Percentiles rank a stretch among this genome's conserved stretches.
Conservation (phyloP, 345 rosid species). For the Sisymbrium altissimum region DNA sequence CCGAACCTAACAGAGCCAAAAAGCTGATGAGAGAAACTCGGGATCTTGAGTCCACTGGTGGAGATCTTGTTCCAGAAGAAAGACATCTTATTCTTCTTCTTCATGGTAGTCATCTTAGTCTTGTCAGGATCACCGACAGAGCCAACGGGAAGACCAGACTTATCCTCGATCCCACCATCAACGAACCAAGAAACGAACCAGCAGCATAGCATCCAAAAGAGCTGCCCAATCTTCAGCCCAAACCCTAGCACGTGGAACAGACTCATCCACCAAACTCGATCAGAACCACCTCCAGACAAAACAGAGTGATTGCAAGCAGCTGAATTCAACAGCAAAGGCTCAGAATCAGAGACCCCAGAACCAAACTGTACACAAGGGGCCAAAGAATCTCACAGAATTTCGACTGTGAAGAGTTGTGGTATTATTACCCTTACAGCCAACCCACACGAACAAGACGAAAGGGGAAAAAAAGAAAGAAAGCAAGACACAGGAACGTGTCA, state of each 20-base stretch:
- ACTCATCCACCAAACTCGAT: constrained; percentile 56
- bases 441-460: constrained; percentile 26
- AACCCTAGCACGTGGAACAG: constrained; percentile 69
- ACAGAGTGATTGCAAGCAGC: neutral
- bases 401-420: neutral
- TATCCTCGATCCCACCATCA: constrained; percentile 52
- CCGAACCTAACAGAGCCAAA: constrained; percentile 55
- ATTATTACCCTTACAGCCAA: constrained; percentile 29
- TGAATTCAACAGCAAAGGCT: neutral
- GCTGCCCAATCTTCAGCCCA: constrained; percentile 77
- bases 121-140: constrained; percentile 41
- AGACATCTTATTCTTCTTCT: constrained; percentile 50
- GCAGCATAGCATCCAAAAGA: constrained; percentile 80
- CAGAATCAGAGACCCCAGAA: neutral
- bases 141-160: constrained; percentile 36
- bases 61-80: constrained; percentile 43
- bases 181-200: constrained; percentile 66
- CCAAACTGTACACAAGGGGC: neutral
- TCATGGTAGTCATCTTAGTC: constrained; percentile 14
- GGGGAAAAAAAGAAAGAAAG: neutral
- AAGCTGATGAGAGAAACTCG: constrained; percentile 48
- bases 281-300: neutral
- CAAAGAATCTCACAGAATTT: neutral
- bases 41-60: constrained; percentile 42
- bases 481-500: constrained; percentile 38